Percentiles rank a stretch among this genome's conserved stretches.
phyloP scores from a whole-genome alignment of 2,329 filamentous ascomycete genomes.

The Aureobasidium sp. region DNA sequence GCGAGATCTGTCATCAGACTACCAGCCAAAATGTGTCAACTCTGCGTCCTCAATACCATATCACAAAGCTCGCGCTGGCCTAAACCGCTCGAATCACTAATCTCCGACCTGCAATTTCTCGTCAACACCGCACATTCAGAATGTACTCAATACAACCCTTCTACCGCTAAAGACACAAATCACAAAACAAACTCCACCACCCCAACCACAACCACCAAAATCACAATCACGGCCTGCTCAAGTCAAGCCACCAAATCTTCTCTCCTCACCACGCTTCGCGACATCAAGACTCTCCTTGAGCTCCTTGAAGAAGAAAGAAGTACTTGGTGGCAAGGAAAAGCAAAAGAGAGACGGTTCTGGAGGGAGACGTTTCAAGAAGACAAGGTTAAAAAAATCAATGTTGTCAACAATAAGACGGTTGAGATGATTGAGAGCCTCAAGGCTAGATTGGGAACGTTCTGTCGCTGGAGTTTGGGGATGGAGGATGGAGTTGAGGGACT shows the following conservation, averaged over 20 bases:
- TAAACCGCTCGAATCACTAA: not conserved
- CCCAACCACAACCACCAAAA: not conserved
- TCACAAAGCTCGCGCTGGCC: not conserved
- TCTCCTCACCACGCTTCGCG: not conserved
- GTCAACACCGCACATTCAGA: not conserved
- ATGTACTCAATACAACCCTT: not conserved
- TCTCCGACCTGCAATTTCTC: not conserved
- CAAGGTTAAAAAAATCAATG: not conserved
- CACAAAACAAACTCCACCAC: not conserved
- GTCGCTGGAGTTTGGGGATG: not conserved
- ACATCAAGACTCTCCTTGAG: not conserved
- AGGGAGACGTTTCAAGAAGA: not conserved
- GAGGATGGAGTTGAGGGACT: conserved; percentile 4
- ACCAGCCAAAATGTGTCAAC: conserved; percentile 1
- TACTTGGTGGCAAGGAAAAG: not conserved
- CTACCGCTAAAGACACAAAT: not conserved
- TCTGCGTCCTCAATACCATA: not conserved
- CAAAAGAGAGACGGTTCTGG: not conserved
- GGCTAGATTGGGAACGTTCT: not conserved
- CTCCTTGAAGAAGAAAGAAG: not conserved
- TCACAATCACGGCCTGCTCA: not conserved
- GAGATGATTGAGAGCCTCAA: conserved; percentile 1
- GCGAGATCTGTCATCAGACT: not conserved
- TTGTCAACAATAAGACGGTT: not conserved
- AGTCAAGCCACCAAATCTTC: not conserved